Base-by-base conservation (phyloP, 805 yeast genomes). In the Cyberlindnera bimundalis region DNA sequence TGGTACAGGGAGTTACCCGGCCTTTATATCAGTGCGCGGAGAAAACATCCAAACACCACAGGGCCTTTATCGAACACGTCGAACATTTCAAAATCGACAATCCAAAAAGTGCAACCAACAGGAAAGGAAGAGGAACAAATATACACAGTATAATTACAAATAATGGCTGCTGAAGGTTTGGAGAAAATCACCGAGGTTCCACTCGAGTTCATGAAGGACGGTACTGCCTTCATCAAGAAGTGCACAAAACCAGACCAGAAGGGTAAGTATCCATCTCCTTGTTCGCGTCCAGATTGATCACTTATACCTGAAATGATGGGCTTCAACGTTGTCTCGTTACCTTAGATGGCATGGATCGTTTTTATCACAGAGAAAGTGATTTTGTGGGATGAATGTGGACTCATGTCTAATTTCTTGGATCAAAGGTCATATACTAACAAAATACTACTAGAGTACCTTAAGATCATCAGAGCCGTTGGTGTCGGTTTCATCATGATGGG, bases 401-500 rank as follows among this genome's bases (percentile, higher is more conserved):
- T n/a, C n/a, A n/a, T n/a, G n/a, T n/a, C n/a, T n/a, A n/a, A n/a
- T n/a, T n/a, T n/a, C n/a, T n/a, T n/a, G n/a, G n/a, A n/a, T n/a
- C n/a, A n/a, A n/a, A n/a, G 32, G n/a, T 6, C 26, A 26, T 5
- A 17, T 39, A 37, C 48, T 33, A 30, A 48, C 40, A 31, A 9
- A 1, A n/a, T n/a, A n/a, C 20, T 14, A 29, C 1, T 46, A 76
- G 99, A 91, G 69, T 91, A 86, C 74, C 56, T 81, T 45, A 83
- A 84, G 66, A 84, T 91, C 60, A 77, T 93, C 50, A 84, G 93
- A 68, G 97, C 97, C 39, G 98, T 91, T 39, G 98, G 98, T 58
- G 75, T 90, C 50, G 99, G 99, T 53, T 91, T 91, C 68, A 72
- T 91, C 56, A 91, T 91, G 79, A 93, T 91, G 90, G 99, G 99